Conservation (phyloP, 192 early-diverging fungal species). For the Podila epicladia region DNA sequence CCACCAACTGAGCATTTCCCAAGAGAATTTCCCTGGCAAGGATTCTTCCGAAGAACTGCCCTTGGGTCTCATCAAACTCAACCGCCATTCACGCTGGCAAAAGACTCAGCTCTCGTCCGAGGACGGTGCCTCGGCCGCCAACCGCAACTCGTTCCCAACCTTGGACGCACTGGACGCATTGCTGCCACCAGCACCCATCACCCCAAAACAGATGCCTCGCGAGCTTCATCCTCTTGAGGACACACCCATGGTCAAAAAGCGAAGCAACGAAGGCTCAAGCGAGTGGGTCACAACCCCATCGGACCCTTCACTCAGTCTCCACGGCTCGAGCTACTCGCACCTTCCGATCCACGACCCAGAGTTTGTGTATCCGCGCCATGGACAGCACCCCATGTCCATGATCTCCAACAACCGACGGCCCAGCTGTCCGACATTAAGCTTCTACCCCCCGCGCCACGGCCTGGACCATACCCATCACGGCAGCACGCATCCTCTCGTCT, state of each 20-base stretch:
- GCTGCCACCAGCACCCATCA: conserved; percentile 22
- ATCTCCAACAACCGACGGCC: neutral
- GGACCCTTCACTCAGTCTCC: conserved; percentile 22
- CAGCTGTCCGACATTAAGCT: neutral
- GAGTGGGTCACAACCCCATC: conserved; percentile 1
- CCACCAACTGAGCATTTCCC: neutral
- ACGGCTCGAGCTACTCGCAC: conserved; percentile 28
- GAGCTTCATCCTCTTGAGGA: neutral
- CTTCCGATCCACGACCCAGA: conserved; percentile 20
- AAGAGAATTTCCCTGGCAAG: neutral
- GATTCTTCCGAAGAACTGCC: conserved; percentile 1
- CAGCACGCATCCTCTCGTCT: conserved; percentile 5
- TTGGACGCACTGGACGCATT: neutral
- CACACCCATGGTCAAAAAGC: neutral
- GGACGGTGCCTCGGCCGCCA: conserved; percentile 14
- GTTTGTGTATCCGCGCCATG: conserved; percentile 8
- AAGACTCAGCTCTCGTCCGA: conserved; percentile 41
- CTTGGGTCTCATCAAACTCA: neutral
- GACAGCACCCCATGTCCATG: neutral
- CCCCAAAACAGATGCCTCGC: conserved; percentile 7
- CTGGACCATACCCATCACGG: neutral
- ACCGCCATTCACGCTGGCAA: conserved; percentile 22
- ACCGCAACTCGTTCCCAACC: conserved; percentile 19
- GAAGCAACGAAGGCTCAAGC: neutral
- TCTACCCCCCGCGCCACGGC: neutral